Evolutionary conservation across 805 yeast genomes (phyloP).

Genomic region (Cyberlindnera sargentensis): DNA sequence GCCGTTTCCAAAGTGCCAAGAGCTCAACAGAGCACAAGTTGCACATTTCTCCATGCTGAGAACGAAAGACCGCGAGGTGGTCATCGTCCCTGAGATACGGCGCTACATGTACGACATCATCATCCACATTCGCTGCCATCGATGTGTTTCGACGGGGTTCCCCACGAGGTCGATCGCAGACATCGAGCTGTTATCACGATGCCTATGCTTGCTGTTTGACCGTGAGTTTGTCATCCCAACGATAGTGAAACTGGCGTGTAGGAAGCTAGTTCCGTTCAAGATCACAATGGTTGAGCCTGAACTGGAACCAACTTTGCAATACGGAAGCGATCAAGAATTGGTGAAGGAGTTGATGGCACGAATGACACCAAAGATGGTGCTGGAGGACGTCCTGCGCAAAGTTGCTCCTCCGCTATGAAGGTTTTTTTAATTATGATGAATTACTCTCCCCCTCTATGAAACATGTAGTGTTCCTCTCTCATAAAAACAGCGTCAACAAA

Average conservation of each 20-base stretch:
- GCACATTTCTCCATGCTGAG: background rate
- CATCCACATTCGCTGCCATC: constrained; percentile 44
- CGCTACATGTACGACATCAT: constrained; percentile 53
- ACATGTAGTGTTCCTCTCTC: too few species aligned
- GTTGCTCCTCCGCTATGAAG: constrained; percentile 45
- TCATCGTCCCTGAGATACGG: constrained; percentile 40
- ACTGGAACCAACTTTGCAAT: constrained; percentile 45
- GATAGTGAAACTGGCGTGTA: constrained; percentile 43
- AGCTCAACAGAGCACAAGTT: background rate
- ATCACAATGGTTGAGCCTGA: constrained; percentile 32
- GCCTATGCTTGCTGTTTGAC: constrained; percentile 36
- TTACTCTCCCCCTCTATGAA: too few species aligned
- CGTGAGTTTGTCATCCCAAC: constrained; percentile 44
- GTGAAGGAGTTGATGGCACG: constrained; percentile 34
- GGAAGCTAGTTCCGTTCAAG: constrained; percentile 41
- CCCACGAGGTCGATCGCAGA: constrained; percentile 40
- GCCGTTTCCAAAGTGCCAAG: background rate
- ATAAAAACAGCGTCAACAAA: too few species aligned
- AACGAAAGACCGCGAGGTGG: constrained; percentile 4
- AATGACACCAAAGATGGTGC: constrained; percentile 41
- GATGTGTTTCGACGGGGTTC: constrained; percentile 47
- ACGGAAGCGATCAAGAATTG: constrained; percentile 46
- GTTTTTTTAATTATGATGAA: background rate
- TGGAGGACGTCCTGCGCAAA: constrained; percentile 43
- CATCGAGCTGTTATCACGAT: constrained; percentile 31